Base-by-base conservation (phyloP, 2,329 filamentous ascomycete genomes). In the Pseudocercospora crystallina region DNA sequence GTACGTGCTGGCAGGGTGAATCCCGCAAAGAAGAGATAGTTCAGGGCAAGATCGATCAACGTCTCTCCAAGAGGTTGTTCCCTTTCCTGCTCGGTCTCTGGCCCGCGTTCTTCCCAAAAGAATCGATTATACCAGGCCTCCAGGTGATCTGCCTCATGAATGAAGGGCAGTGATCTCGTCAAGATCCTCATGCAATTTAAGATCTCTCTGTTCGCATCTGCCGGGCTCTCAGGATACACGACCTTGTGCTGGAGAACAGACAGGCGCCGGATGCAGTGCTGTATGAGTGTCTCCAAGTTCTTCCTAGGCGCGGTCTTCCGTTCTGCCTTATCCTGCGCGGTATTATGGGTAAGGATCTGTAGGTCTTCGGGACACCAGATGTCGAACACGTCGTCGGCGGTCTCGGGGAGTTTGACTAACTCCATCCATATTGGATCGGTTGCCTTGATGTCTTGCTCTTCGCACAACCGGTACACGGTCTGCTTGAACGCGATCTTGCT, bases 401-500 rank as follows among this genome's bases (percentile, higher is more conserved):
- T 91, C 72, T 97, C 94, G 56, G 94, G 94, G 37, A 99, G 84
- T 71, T 96, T 89, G 48, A 87, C 67, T 74, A 95, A 90, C 69
- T 89, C 89, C 58, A 87, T 85, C 94, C 94, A 99, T 76, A 96
- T 96, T 13, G 84, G 79, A 75, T 96, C 90, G 72, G 94, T 87
- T 49, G 90, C 84, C 53, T 90, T 80, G 67, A 97, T 96, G 69
- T 88, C 80, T 60, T 85, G 84, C 70, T 95, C 87, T 71, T 96
- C 90, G n/a, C 90, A 94, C 53, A 99, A 83, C 68, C 88, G 85
- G 77, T 97, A 96, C 76, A 97, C 95, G 74, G 91, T 92, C 75
- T 95, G 89, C 76, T 96, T 97, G 81, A 99, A 97, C 69, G 92
- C 90, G 69, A 97, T 85, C 81, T 97, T 97, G 66, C 92, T 97